Percentiles rank a stretch among this genome's conserved stretches.
Conservation (phyloP, 2,329 filamentous ascomycete genomes). For the Endocalyx cinctus region DNA sequence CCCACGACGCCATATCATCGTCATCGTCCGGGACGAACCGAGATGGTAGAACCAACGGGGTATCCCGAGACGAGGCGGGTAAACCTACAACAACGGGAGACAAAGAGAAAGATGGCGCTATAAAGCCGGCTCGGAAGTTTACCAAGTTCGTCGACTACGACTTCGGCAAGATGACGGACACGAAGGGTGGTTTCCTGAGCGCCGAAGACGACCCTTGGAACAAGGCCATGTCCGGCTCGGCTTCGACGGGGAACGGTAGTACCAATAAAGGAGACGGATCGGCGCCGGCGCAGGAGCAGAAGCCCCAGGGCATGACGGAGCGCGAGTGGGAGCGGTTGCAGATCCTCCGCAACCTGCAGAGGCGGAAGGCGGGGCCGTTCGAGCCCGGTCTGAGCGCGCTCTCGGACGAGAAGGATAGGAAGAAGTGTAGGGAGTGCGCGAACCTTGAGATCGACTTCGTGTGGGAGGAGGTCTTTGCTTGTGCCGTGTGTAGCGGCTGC, state of each 20-base stretch:
- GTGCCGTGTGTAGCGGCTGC: conserved; percentile 73
- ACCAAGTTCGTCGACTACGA: conserved; percentile 96
- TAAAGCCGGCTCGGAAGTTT: conserved; percentile 81
- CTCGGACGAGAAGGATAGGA: conserved; percentile 57
- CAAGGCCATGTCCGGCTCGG: conserved; percentile 60
- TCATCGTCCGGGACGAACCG: conserved; percentile 56
- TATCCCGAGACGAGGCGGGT: conserved; percentile 22
- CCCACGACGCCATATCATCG: conserved; percentile 58
- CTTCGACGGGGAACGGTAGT: conserved; percentile 16
- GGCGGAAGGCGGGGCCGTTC: conserved; percentile 74
- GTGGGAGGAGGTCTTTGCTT: conserved; percentile 80
- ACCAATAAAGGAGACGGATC: conserved; percentile 29
- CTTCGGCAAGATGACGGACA: conserved; percentile 96
- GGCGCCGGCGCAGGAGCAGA: conserved; percentile 45
- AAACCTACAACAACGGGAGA: conserved; percentile 24
- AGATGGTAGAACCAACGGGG: conserved; percentile 54
- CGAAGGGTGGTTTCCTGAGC: conserved; percentile 92
- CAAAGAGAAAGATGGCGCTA: conserved; percentile 31
- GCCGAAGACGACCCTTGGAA: conserved; percentile 88
- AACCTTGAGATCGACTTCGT: conserved; percentile 89
- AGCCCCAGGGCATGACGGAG: conserved; percentile 82
- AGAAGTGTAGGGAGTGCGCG: conserved; percentile 78
- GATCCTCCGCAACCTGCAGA: conserved; percentile 65
- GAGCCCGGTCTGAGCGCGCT: conserved; percentile 83
- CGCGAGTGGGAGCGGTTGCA: conserved; percentile 88